Conservation (phyloP, 2,329 filamentous ascomycete genomes). For the Tothia fuscella region DNA sequence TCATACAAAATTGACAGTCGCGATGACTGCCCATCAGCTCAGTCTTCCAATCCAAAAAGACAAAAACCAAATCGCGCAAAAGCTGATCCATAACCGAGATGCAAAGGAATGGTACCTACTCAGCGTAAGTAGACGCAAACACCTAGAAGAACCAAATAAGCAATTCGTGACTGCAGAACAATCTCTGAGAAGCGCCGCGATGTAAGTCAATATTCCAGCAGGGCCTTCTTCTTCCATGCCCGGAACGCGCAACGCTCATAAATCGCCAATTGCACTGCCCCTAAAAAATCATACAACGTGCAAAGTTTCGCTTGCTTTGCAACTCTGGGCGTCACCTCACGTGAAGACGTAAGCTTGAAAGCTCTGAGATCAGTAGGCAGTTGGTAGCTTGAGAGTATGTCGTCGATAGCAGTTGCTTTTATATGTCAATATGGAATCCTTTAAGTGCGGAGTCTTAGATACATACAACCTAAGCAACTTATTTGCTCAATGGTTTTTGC, state of each 20-base stretch:
- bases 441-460: not conserved
- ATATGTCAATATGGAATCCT: not conserved
- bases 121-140: too few relatives aligned
- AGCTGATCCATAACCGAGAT: too few relatives aligned
- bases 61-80: too few relatives aligned
- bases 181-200: too few relatives aligned
- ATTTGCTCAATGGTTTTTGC: slow-evolving; percentile 18
- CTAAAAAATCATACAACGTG: slow-evolving; percentile 18
- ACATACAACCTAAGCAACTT: slow-evolving; percentile 17
- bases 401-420: slow-evolving; percentile 18
- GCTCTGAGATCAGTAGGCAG: slow-evolving; percentile 17
- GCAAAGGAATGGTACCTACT: too few relatives aligned
- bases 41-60: too few relatives aligned
- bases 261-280: slow-evolving; percentile 17
- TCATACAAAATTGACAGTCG: too few relatives aligned
- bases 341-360: slow-evolving; percentile 13
- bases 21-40: too few relatives aligned
- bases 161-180: too few relatives aligned
- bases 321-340: slow-evolving; percentile 13
- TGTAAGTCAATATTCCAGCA: slow-evolving; percentile 2
- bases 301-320: slow-evolving; percentile 17
- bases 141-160: too few relatives aligned
- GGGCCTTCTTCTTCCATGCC: not conserved
- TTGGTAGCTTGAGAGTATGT: slow-evolving; percentile 20
- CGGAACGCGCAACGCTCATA: slow-evolving; percentile 13